Conservation (phyloP, 2,329 filamentous ascomycete genomes). For the Phaeomoniella chlamydospora region DNA sequence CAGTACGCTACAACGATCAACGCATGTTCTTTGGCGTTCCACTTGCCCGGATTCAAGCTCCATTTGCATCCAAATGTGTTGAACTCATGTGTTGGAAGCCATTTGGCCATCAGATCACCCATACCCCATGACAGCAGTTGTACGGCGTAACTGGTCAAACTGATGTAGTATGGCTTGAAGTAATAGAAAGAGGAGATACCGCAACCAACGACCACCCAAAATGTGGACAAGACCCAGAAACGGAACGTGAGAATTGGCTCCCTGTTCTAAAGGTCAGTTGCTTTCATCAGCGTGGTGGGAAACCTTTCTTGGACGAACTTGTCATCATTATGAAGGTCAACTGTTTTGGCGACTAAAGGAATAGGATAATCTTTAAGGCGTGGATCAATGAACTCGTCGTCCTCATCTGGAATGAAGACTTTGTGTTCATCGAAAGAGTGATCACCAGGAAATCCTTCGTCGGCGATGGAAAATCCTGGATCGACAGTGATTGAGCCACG, state of each 20-base stretch:
- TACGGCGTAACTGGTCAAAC: slow-evolving; percentile 15
- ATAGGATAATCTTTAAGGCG: background rate
- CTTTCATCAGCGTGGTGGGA: background rate
- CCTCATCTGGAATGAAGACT: background rate
- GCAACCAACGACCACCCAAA: slow-evolving; percentile 17
- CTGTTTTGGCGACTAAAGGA: background rate
- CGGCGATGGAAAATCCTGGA: background rate
- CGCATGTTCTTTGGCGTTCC: slow-evolving; percentile 31
- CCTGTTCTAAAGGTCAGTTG: slow-evolving; percentile 3
- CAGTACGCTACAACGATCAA: slow-evolving; percentile 34
- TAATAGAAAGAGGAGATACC: slow-evolving; percentile 18
- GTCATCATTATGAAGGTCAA: background rate
- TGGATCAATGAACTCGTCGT: background rate
- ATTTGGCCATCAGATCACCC: slow-evolving; percentile 16
- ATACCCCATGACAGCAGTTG: slow-evolving; percentile 31
- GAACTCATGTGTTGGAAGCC: slow-evolving; percentile 22
- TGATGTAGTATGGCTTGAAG: slow-evolving; percentile 17
- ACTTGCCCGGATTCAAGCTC: slow-evolving; percentile 10
- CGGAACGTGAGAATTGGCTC: slow-evolving; percentile 20
- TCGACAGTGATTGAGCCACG: no score
- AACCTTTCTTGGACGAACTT: background rate
- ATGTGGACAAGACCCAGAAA: slow-evolving; percentile 16
- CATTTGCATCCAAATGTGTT: slow-evolving; percentile 18
- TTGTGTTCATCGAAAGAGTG: background rate
- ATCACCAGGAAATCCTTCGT: background rate